A percentile compares a stretch with the other conserved stretches of the same genome.
Evolutionary conservation across 306 rosid species (phyloP).

Genomic region (Glycine soja): DNA sequence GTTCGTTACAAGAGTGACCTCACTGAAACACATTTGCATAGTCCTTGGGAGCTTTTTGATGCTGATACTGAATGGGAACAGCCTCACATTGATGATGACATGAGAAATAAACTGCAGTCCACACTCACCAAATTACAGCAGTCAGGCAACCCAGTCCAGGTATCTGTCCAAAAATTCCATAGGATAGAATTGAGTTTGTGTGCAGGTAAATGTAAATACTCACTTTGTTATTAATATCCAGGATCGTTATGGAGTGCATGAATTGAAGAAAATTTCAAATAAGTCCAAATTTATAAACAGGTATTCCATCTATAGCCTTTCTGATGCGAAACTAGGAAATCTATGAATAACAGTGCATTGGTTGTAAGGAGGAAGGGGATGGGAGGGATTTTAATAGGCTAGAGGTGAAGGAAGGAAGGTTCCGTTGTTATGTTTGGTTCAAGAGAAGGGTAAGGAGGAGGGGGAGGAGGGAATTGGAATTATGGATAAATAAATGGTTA

Average conservation of each 20-base stretch:
- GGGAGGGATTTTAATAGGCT: no score
- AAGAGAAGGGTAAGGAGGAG: no score
- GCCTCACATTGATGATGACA: slow-evolving; percentile 68
- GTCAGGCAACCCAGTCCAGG: slow-evolving; percentile 71
- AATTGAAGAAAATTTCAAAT: slow-evolving; percentile 66
- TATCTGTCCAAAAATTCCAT: slow-evolving; percentile 44
- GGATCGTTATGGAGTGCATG: slow-evolving; percentile 82
- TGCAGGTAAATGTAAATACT: slow-evolving; percentile 36
- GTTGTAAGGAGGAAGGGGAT: no score
- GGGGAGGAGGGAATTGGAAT: no score
- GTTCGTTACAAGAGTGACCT: slow-evolving; percentile 80
- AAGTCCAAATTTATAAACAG: slow-evolving; percentile 76
- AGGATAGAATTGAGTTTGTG: background rate
- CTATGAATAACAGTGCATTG: no score
- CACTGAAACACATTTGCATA: slow-evolving; percentile 73
- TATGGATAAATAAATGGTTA: no score
- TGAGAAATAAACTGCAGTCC: slow-evolving; percentile 61
- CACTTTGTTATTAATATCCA: slow-evolving; percentile 54
- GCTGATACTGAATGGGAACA: slow-evolving; percentile 74
- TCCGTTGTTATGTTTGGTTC: no score
- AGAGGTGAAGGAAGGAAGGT: no score
- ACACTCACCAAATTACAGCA: slow-evolving; percentile 67
- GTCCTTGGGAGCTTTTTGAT: slow-evolving; percentile 99
- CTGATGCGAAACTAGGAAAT: no score
- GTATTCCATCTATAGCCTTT: slow-evolving; percentile 50